Evolutionary conservation across 129 eudicot genomes (phyloP).

Genomic region (Smallanthus sonchifolius): DNA sequence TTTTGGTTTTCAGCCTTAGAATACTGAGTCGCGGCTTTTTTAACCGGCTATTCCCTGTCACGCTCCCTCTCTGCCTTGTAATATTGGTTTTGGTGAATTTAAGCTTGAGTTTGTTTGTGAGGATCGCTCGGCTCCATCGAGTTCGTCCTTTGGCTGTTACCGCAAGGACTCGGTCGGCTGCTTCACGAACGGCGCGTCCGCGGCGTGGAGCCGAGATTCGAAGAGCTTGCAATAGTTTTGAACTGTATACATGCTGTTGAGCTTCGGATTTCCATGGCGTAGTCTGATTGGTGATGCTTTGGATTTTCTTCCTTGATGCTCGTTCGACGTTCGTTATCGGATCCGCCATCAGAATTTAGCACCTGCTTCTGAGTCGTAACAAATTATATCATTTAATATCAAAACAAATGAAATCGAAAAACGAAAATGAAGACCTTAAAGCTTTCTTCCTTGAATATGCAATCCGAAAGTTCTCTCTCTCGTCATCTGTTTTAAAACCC

Average conservation of each 20-base stretch:
- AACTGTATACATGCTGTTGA: slow-evolving; percentile 69
- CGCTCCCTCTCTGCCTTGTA: slow-evolving; percentile 44
- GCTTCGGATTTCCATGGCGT: slow-evolving; percentile 67
- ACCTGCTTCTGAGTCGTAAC: too few relatives aligned
- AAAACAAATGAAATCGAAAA: too few relatives aligned
- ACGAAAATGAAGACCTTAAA: too few relatives aligned
- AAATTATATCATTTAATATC: too few relatives aligned
- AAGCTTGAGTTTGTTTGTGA: slow-evolving; percentile 63
- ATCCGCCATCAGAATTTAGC: too few relatives aligned
- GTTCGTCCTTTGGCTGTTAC: slow-evolving; percentile 75
- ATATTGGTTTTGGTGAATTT: slow-evolving; percentile 57
- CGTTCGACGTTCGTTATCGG: too few relatives aligned
- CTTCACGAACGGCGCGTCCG: slow-evolving; percentile 64
- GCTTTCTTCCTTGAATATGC: too few relatives aligned
- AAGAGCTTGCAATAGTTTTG: slow-evolving; percentile 73
- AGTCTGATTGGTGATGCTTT: too few relatives aligned
- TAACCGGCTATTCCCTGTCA: slow-evolving; percentile 39
- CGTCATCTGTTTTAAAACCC: too few relatives aligned
- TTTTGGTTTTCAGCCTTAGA: slow-evolving; percentile 52
- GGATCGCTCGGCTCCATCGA: slow-evolving; percentile 91
- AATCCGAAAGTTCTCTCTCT: too few relatives aligned
- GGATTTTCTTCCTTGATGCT: too few relatives aligned
- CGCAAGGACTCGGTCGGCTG: slow-evolving; percentile 72
- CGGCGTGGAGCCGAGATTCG: slow-evolving; percentile 53
- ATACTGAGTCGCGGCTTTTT: slow-evolving; percentile 60